Conservation (phyloP, 805 yeast species). For the Blastobotrys parvus region DNA sequence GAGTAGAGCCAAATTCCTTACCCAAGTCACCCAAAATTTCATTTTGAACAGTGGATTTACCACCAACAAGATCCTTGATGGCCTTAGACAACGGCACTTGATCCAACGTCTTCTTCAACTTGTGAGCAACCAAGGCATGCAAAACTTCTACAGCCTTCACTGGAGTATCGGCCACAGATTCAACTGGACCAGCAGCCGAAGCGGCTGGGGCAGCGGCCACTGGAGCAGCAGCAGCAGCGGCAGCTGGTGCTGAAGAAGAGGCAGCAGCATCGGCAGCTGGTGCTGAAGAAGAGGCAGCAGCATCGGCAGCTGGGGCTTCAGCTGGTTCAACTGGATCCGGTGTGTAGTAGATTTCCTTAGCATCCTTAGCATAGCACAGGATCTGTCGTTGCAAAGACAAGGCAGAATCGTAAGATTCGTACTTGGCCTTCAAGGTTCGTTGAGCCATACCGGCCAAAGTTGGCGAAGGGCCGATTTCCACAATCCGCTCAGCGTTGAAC, state of each 20-base stretch:
- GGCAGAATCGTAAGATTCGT: constrained; percentile 97
- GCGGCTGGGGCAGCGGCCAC: constrained; percentile 57
- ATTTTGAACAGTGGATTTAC: constrained; percentile 97
- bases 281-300: constrained; percentile 31
- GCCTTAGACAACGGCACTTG: constrained; percentile 85
- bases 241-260: constrained; percentile 47
- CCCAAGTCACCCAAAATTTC: constrained; percentile 98
- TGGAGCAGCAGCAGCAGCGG: constrained; percentile 50
- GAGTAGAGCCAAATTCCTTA: constrained; percentile 95
- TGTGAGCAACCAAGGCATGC: constrained; percentile 90
- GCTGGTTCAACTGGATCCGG: constrained; percentile 32
- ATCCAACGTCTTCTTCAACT: constrained; percentile 83
- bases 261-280: constrained; percentile 49
- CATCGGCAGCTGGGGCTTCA: constrained; percentile 25
- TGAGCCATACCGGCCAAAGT: constrained; percentile 98
- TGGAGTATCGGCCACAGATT: constrained; percentile 82
- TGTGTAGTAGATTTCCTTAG: constrained; percentile 92
- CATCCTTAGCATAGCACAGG: constrained; percentile 89
- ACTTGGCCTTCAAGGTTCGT: constrained; percentile 89
- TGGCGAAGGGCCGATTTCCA: constrained; percentile 98
- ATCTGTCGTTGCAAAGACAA: constrained; percentile 87
- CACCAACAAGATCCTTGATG: constrained; percentile 94
- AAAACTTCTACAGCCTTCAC: constrained; percentile 74
- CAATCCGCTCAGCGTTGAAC: constrained; percentile 92
- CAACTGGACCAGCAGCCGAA: constrained; percentile 72